phyloP scores from a whole-genome alignment of 2,329 filamentous ascomycete species.

The Neurospora crassa region DNA sequence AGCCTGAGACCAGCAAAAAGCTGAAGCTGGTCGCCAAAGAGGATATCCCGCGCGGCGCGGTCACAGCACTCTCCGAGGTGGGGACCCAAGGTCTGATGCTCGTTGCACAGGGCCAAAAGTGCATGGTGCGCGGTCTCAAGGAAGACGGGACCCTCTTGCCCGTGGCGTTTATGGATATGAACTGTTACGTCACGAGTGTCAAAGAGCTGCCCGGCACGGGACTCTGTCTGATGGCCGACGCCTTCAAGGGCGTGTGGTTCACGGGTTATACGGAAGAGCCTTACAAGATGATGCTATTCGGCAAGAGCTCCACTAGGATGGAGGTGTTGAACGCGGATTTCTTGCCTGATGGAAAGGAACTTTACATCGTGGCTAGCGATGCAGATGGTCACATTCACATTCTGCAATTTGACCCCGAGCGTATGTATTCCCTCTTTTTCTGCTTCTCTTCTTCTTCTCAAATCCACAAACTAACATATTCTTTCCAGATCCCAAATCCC shows the following conservation, averaged over 20 bases:
- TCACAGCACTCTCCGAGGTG: constrained; percentile 77
- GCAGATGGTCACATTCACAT: constrained; percentile 80
- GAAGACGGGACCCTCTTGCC: constrained; percentile 89
- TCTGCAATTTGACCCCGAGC: constrained; percentile 88
- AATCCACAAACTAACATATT: neutral
- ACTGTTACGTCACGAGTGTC: constrained; percentile 79
- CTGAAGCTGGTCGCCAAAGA: constrained; percentile 83
- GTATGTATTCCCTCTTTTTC: constrained; percentile 40
- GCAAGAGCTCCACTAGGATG: constrained; percentile 70
- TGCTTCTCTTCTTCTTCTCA: constrained; percentile 1
- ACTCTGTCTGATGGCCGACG: constrained; percentile 79
- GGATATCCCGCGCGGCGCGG: constrained; percentile 81
- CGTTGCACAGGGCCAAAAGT: constrained; percentile 90
- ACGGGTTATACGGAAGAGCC: constrained; percentile 94
- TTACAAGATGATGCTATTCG: constrained; percentile 88
- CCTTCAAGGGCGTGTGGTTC: constrained; percentile 91
- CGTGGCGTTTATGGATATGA: constrained; percentile 96
- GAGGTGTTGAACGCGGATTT: constrained; percentile 80
- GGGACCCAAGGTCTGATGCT: constrained; percentile 83
- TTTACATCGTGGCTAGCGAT: constrained; percentile 77
- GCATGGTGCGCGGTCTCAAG: constrained; percentile 91
- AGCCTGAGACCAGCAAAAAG: constrained; percentile 75
- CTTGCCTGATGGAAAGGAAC: constrained; percentile 70
- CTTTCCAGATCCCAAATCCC: constrained; percentile 72
- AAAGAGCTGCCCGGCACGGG: constrained; percentile 78